Evolutionary conservation across 768 basidiomycete genomes (phyloP).

Genomic region (Boletus subcaerulescens): DNA sequence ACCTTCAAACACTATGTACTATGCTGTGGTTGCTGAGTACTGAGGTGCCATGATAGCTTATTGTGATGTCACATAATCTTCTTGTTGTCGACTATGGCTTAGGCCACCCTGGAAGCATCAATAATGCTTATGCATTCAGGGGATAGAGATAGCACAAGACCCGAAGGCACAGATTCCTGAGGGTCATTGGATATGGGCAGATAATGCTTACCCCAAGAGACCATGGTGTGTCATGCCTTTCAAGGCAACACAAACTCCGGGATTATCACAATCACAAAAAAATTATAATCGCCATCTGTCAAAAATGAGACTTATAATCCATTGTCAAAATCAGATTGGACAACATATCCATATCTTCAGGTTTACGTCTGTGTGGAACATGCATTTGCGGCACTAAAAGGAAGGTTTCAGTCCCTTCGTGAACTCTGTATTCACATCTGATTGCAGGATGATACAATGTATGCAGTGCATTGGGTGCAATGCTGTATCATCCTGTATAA

Average conservation of each 20-base stretch:
- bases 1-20: too few relatives aligned
- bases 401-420: constrained; percentile 4
- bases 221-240: too few relatives aligned
- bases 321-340: too few relatives aligned
- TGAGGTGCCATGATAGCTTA: neutral
- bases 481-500: constrained; percentile 13
- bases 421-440: neutral
- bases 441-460: neutral
- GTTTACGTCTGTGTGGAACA: constrained; percentile 1
- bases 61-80: constrained; percentile 8
- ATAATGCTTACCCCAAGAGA: too few relatives aligned
- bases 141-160: too few relatives aligned
- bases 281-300: constrained; percentile 2
- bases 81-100: constrained; percentile 3
- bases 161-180: too few relatives aligned
- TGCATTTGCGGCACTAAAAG: constrained; percentile 5
- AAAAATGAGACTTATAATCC: neutral
- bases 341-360: neutral
- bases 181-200: too few relatives aligned
- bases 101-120: constrained; percentile 7
- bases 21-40: too few relatives aligned
- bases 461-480: neutral
- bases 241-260: neutral
- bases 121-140: too few relatives aligned
- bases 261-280: neutral